phyloP scores from a whole-genome alignment of 2,329 filamentous ascomycete species.

The Chalaropsis ovoidea region DNA sequence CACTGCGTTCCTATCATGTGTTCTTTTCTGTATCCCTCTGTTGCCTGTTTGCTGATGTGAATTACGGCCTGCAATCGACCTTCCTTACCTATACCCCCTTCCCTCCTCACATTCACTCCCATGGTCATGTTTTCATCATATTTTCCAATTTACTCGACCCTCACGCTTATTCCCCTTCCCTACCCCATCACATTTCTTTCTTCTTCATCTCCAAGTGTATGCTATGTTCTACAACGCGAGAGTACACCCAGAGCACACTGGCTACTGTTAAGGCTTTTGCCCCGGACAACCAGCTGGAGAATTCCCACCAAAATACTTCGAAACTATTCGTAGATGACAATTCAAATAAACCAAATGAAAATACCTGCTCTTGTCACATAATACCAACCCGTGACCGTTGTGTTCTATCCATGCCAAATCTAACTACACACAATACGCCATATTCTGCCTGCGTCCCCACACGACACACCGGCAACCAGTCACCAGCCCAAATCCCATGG shows the following conservation, averaged over 20 bases:
- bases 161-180: not conserved
- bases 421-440: too few species aligned
- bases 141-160: not conserved
- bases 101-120: not conserved
- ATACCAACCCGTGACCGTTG: too few species aligned
- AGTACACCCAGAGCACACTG: not conserved
- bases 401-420: too few species aligned
- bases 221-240: not conserved
- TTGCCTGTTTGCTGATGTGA: not conserved
- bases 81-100: slow-evolving; percentile 5
- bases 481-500: too few species aligned
- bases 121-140: not conserved
- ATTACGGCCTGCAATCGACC: not conserved
- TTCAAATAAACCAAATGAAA: not conserved
- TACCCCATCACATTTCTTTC: not conserved
- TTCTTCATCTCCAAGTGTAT: slow-evolving; percentile 1
- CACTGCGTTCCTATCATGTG: not conserved
- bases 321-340: not conserved
- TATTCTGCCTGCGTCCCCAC: too few species aligned
- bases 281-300: not conserved
- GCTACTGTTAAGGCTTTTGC: not conserved
- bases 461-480: too few species aligned
- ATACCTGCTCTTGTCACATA: not conserved
- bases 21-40: not conserved
- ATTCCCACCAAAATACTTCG: not conserved